These are phyloP conservation scores for Kodamaea fukazawae DNA, from an alignment of 805 yeast species.

Conservation along the genomic window DNA sequence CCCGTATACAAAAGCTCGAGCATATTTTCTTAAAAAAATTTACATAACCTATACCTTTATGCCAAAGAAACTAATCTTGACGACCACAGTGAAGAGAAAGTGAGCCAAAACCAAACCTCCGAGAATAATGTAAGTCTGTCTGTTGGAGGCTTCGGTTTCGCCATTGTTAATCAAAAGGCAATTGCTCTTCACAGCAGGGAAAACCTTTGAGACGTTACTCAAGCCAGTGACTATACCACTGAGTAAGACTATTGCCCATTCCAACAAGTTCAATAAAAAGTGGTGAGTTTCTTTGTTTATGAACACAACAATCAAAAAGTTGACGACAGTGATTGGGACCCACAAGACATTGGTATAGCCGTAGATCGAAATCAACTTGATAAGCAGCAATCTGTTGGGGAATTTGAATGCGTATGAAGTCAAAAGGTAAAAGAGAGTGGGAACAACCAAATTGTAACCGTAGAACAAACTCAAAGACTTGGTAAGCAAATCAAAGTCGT, in stretches of 20 bases:
- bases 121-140: slow-evolving; percentile 33
- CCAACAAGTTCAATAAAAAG: slow-evolving; percentile 46
- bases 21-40: too few species aligned
- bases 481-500: slow-evolving; percentile 59
- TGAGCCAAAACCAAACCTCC: slow-evolving; percentile 49
- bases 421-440: slow-evolving; percentile 51
- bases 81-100: slow-evolving; percentile 56
- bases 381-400: slow-evolving; percentile 46
- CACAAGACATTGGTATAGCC: slow-evolving; percentile 84
- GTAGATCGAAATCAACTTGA: slow-evolving; percentile 67
- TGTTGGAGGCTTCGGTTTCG: slow-evolving; percentile 33
- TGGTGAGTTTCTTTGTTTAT: slow-evolving; percentile 33
- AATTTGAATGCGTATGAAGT: slow-evolving; percentile 56
- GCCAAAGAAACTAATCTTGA: slow-evolving; percentile 65
- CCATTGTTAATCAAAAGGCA: slow-evolving; percentile 28
- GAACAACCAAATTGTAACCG: slow-evolving; percentile 71
- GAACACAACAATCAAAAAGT: slow-evolving; percentile 56
- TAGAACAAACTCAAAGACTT: slow-evolving; percentile 69
- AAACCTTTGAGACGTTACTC: slow-evolving; percentile 48
- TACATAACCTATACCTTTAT: slow-evolving; percentile 10
- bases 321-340: slow-evolving; percentile 74
- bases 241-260: slow-evolving; percentile 59
- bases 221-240: slow-evolving; percentile 65
- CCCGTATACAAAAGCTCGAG: too few species aligned
- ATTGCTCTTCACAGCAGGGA: slow-evolving; percentile 34